Percentiles rank a stretch among this genome's conserved stretches.
phyloP scores from a whole-genome alignment of 805 yeast genomes.

The Yamadazyma tumulicola region DNA sequence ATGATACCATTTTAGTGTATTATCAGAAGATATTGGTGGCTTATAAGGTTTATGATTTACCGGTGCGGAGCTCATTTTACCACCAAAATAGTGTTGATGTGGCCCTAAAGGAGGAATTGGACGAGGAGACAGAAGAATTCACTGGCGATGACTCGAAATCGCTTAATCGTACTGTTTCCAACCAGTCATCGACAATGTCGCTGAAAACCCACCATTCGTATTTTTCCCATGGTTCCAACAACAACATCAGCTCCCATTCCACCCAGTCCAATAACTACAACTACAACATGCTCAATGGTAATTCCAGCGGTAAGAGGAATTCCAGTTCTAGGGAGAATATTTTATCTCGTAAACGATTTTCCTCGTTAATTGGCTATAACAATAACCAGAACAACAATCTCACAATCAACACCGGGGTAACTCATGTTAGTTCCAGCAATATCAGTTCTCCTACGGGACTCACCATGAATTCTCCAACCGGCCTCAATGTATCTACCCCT shows the following conservation, averaged over 20 bases:
- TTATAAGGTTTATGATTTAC: slow-evolving; percentile 27
- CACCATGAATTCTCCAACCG: background rate
- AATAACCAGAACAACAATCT: background rate
- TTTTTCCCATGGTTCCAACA: slow-evolving; percentile 8
- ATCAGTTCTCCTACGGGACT: slow-evolving; percentile 1
- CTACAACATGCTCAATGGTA: slow-evolving; percentile 1
- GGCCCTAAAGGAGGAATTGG: slow-evolving; percentile 16
- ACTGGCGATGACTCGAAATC: slow-evolving; percentile 8
- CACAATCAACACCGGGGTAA: slow-evolving; percentile 1
- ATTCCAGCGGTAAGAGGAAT: slow-evolving; percentile 4
- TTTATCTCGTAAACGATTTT: slow-evolving; percentile 17
- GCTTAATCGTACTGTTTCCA: slow-evolving; percentile 11
- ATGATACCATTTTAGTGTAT: slow-evolving; percentile 25
- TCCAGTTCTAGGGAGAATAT: slow-evolving; percentile 10
- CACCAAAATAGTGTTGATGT: background rate
- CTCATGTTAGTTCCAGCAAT: background rate
- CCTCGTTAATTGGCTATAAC: slow-evolving; percentile 12
- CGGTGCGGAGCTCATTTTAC: slow-evolving; percentile 6
- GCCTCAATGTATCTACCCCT: background rate
- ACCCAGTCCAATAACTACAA: slow-evolving; percentile 4
- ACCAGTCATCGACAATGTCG: slow-evolving; percentile 13
- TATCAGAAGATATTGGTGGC: slow-evolving; percentile 32
- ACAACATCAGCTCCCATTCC: slow-evolving; percentile 1
- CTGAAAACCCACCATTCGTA: slow-evolving; percentile 11
- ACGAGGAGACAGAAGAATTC: slow-evolving; percentile 13